Evolutionary conservation across 768 basidiomycete species (phyloP).

Genomic region (Pleurotus tuoliensis): DNA sequence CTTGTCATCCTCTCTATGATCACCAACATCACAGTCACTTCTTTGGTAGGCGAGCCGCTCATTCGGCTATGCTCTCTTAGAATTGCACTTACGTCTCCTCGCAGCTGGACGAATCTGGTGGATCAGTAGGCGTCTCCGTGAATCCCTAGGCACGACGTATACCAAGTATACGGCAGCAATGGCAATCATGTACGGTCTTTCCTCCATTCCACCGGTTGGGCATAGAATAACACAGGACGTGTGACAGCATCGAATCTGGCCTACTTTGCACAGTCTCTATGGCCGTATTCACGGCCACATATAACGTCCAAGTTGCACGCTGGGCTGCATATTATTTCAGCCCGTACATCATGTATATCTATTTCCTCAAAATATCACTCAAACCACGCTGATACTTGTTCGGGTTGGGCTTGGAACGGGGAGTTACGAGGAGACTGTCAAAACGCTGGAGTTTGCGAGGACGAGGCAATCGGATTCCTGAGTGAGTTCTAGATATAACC

Average conservation of each 20-base stretch:
- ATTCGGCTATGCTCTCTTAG: too few species aligned
- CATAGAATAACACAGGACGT: not conserved
- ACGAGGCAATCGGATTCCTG: not conserved
- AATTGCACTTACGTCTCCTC: not conserved
- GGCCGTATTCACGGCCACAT: not conserved
- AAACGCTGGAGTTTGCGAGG: not conserved
- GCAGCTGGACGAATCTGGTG: conserved; percentile 5
- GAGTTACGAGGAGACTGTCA: not conserved
- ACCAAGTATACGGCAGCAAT: not conserved
- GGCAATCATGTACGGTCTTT: not conserved
- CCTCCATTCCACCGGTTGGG: not conserved
- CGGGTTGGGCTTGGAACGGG: not conserved
- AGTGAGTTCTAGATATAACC: too few species aligned
- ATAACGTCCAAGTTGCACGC: not conserved
- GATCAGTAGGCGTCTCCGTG: not conserved
- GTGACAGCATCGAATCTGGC: not conserved
- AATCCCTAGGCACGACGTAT: not conserved
- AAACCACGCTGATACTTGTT: not conserved
- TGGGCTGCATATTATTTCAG: not conserved
- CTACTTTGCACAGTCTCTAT: not conserved
- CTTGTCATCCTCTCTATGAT: not conserved
- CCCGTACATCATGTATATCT: too few species aligned
- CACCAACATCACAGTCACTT: not conserved
- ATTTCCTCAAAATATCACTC: too few species aligned
- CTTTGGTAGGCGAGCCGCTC: not conserved